Percentiles rank a stretch among this genome's conserved stretches.
phyloP scores from a whole-genome alignment of 2,329 filamentous ascomycete genomes.

The Zopfia rhizophila region DNA sequence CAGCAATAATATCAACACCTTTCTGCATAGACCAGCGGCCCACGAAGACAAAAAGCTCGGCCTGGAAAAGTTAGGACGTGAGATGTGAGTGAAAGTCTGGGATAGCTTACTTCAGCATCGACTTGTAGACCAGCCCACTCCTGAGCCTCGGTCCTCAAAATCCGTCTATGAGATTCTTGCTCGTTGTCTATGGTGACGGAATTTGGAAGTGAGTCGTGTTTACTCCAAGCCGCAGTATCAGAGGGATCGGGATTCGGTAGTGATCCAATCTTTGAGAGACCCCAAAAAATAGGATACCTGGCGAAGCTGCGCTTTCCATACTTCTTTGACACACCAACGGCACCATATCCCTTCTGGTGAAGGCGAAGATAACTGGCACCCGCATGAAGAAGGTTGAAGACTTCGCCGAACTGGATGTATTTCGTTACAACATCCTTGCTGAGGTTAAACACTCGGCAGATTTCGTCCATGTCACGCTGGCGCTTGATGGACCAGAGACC shows the following conservation, averaged over 20 bases:
- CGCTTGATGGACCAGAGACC: constrained; percentile 75
- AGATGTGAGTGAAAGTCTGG: neutral
- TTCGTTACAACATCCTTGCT: constrained; percentile 65
- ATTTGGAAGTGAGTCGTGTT: constrained; percentile 61
- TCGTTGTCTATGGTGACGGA: constrained; percentile 64
- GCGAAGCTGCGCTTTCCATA: constrained; percentile 74
- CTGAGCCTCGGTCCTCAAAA: constrained; percentile 70
- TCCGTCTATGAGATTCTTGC: constrained; percentile 64
- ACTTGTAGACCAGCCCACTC: constrained; percentile 73
- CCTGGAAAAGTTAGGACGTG: constrained; percentile 11
- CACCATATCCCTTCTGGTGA: constrained; percentile 74
- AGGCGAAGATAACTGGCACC: constrained; percentile 72
- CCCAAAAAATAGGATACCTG: constrained; percentile 76
- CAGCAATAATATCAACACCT: constrained; percentile 74
- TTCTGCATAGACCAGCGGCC: constrained; percentile 77
- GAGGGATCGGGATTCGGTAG: constrained; percentile 74
- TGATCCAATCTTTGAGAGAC: constrained; percentile 67
- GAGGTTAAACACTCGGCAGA: constrained; percentile 73
- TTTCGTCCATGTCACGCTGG: constrained; percentile 69
- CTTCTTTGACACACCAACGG: constrained; percentile 74
- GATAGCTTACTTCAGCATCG: constrained; percentile 60
- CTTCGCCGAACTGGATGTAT: constrained; percentile 74
- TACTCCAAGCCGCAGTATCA: constrained; percentile 70
- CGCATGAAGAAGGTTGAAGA: constrained; percentile 76
- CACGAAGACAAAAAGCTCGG: constrained; percentile 74